These are phyloP conservation scores for Paxillus rubicundulus DNA, from an alignment of 768 basidiomycete species.

Conservation along the genomic window DNA sequence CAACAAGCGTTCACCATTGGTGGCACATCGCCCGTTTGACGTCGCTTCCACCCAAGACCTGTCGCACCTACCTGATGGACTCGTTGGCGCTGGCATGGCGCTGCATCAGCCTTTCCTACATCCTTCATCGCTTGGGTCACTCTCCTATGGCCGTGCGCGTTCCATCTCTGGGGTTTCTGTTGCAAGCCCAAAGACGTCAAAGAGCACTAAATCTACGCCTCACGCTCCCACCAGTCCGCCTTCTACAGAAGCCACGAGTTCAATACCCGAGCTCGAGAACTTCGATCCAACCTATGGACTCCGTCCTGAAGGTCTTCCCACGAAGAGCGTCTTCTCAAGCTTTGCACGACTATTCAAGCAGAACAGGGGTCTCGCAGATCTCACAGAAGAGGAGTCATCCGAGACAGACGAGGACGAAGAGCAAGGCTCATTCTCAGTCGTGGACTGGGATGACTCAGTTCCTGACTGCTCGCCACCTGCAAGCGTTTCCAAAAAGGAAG, in stretches of 20 bases:
- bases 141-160: conserved; percentile 33
- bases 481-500: conserved; percentile 40
- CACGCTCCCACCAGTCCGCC: conserved; percentile 20
- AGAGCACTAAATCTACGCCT: conserved; percentile 17
- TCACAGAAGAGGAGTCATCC: conserved; percentile 69
- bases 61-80: conserved; percentile 19
- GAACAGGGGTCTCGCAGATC: conserved; percentile 71
- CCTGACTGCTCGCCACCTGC: conserved; percentile 45
- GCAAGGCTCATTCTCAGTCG: conserved; percentile 52
- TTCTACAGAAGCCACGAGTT: conserved; percentile 22
- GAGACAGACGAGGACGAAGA: conserved; percentile 40
- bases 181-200: conserved; percentile 29
- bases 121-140: conserved; percentile 20
- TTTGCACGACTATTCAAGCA: conserved; percentile 73
- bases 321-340: conserved; percentile 75
- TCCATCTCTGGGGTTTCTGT: conserved; percentile 42
- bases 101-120: conserved; percentile 26
- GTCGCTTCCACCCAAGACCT: conserved; percentile 44
- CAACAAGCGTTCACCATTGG: conserved; percentile 46
- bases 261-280: conserved; percentile 61
- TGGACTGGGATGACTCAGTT: conserved; percentile 67
- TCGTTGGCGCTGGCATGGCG: conserved; percentile 11
- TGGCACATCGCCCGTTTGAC: conserved; percentile 34
- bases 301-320: conserved; percentile 86
- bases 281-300: conserved; percentile 97